Percentiles rank a stretch among this genome's conserved stretches.
Conservation (phyloP, 805 yeast genomes). For the Kluyveromyces dobzhanskii region DNA sequence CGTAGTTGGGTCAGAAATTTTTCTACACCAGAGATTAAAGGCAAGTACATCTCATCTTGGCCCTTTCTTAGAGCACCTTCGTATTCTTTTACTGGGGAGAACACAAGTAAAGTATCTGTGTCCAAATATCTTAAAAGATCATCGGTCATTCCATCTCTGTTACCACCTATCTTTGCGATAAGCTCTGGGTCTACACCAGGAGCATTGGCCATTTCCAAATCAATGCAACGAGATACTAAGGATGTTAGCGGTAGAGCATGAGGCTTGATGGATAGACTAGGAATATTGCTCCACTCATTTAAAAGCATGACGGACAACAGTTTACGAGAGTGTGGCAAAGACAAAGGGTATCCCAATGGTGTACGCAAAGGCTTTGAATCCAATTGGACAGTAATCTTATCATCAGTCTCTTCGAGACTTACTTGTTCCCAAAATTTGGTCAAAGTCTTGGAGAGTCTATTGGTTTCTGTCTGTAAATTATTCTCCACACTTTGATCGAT, state of each 20-base stretch:
- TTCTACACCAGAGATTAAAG: conserved; percentile 64
- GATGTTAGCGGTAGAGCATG: conserved; percentile 84
- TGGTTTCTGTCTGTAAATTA: conserved; percentile 52
- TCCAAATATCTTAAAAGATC: conserved; percentile 76
- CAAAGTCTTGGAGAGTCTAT: conserved; percentile 58
- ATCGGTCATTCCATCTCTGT: conserved; percentile 44
- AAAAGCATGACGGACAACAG: conserved; percentile 66
- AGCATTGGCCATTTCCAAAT: conserved; percentile 40
- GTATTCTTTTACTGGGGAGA: conserved; percentile 73
- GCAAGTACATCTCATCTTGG: conserved; percentile 73
- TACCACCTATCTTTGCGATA: conserved; percentile 53
- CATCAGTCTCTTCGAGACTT: conserved; percentile 24
- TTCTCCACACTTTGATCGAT: conserved; percentile 38
- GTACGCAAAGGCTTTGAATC: conserved; percentile 76
- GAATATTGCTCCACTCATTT: conserved; percentile 81
- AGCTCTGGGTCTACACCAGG: conserved; percentile 37
- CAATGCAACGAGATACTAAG: conserved; percentile 78
- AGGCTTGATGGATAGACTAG: conserved; percentile 60
- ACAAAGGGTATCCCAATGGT: conserved; percentile 66
- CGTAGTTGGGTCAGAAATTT: conserved; percentile 36
- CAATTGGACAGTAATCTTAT: conserved; percentile 46
- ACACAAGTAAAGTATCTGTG: conserved; percentile 86
- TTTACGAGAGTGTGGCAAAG: conserved; percentile 51
- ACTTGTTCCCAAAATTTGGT: conserved; percentile 80
- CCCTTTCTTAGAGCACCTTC: conserved; percentile 72